Evolutionary conservation across 2,329 filamentous ascomycete species (phyloP).

Genomic region (Pleoardoris graminearum): DNA sequence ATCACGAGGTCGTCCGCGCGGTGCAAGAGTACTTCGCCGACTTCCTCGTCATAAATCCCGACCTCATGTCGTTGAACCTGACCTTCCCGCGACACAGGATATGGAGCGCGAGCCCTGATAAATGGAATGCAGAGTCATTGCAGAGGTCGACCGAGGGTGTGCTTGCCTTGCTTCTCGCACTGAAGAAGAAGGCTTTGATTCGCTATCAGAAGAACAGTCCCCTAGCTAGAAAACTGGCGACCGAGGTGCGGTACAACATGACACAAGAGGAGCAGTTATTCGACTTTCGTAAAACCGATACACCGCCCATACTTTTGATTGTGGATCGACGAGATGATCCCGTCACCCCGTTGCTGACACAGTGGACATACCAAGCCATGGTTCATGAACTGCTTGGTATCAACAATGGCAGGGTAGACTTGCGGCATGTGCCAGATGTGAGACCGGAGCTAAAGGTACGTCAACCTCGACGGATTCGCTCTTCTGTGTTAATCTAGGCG

Average conservation of each 20-base stretch:
- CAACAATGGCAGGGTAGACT: constrained; percentile 88
- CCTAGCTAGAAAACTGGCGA: constrained; percentile 88
- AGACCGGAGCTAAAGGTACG: constrained; percentile 73
- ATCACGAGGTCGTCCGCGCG: constrained; percentile 92
- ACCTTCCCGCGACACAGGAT: constrained; percentile 72
- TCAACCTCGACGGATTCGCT: too few species aligned
- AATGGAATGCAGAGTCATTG: constrained; percentile 88
- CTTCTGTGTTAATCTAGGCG: background rate
- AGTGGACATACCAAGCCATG: constrained; percentile 99
- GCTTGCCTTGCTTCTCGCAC: constrained; percentile 77
- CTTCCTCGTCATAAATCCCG: constrained; percentile 92
- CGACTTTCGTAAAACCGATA: constrained; percentile 93
- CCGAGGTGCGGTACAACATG: constrained; percentile 88
- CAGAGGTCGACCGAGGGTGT: constrained; percentile 86
- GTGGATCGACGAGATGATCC: constrained; percentile 92
- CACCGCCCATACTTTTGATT: constrained; percentile 86
- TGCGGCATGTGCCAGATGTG: constrained; percentile 81
- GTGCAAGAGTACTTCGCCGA: constrained; percentile 98
- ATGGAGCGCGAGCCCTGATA: constrained; percentile 80
- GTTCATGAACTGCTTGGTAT: constrained; percentile 95
- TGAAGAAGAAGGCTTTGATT: constrained; percentile 97
- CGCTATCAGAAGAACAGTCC: constrained; percentile 90
- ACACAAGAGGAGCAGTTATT: constrained; percentile 96
- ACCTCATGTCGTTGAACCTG: constrained; percentile 81
- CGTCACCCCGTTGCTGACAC: constrained; percentile 88